Evolutionary conservation across 345 rosid species (phyloP).

Genomic region (Camelina laxa): DNA sequence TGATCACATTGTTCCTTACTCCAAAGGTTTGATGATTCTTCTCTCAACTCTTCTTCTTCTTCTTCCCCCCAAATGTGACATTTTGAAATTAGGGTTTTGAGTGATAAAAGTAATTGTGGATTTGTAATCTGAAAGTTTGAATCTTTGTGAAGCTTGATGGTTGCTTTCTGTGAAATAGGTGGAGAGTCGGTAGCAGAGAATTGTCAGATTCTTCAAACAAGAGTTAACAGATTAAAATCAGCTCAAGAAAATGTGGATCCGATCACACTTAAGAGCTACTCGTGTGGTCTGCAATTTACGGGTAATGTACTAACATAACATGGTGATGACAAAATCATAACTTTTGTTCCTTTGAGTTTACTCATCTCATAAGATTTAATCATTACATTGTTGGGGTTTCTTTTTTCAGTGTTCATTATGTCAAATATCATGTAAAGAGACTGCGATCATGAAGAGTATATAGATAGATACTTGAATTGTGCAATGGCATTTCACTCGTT

Average conservation of each 20-base stretch:
- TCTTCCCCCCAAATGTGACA: background rate
- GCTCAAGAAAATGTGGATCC: constrained; percentile 62
- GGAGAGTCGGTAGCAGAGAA: constrained; percentile 80
- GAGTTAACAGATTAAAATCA: constrained; percentile 80
- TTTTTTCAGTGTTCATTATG: constrained; percentile 3
- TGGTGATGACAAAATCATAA: background rate
- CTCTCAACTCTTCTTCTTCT: background rate
- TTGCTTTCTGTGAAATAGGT: constrained; percentile 49
- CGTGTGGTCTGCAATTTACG: constrained; percentile 63
- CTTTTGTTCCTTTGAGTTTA: background rate
- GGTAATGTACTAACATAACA: constrained; percentile 24
- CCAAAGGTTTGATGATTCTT: constrained; percentile 64
- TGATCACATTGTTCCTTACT: constrained; percentile 88
- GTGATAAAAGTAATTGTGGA: background rate
- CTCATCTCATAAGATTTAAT: background rate
- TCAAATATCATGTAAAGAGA: background rate
- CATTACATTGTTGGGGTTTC: background rate
- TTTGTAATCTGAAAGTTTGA: background rate
- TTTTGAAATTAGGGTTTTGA: constrained; percentile 13
- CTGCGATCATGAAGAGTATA: constrained; percentile 17
- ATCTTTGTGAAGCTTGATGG: background rate
- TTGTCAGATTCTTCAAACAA: constrained; percentile 91
- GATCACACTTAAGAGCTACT: constrained; percentile 62
- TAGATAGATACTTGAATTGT: background rate
- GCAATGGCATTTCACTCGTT: background rate